Evolutionary conservation across 1,139 yeast species (phyloP).

Genomic region (Geotrichum armillariae): DNA sequence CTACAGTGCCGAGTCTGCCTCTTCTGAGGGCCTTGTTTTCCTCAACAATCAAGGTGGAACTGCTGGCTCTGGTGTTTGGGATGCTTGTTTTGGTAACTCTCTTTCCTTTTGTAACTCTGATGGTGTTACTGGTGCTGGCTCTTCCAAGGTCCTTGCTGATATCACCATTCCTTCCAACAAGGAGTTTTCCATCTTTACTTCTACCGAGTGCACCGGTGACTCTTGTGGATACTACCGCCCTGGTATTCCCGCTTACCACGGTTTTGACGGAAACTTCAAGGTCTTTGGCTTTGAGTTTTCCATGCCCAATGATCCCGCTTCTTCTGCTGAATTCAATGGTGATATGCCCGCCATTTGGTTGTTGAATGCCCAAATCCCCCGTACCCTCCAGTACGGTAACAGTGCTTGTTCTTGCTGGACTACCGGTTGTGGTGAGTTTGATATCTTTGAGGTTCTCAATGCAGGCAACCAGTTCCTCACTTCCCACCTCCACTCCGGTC

Average conservation of each 20-base stretch:
- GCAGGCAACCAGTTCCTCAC: constrained; percentile 74
- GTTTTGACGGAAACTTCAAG: constrained; percentile 68
- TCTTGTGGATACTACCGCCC: constrained; percentile 82
- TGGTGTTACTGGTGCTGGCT: constrained; percentile 65
- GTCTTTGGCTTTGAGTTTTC: constrained; percentile 86
- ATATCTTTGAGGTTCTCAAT: constrained; percentile 78
- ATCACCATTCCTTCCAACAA: constrained; percentile 67
- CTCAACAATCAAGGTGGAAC: constrained; percentile 79
- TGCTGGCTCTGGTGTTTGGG: constrained; percentile 83
- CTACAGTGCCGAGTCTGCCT: constrained; percentile 58
- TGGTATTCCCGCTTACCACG: constrained; percentile 90
- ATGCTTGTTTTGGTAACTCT: constrained; percentile 82
- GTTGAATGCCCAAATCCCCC: constrained; percentile 89
- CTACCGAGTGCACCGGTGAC: constrained; percentile 54
- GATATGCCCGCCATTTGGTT: constrained; percentile 98
- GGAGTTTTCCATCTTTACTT: constrained; percentile 79
- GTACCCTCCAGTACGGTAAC: constrained; percentile 86
- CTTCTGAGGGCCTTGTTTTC: constrained; percentile 72
- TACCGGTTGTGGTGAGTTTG: constrained; percentile 96
- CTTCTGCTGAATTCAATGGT: constrained; percentile 44
- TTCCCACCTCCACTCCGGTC: constrained; percentile 84
- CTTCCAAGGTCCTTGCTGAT: constrained; percentile 61
- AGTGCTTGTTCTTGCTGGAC: constrained; percentile 89
- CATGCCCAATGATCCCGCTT: constrained; percentile 72
- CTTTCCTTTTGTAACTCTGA: constrained; percentile 75